These are phyloP conservation scores for Magnaporthiopsis poae DNA, from an alignment of 2,329 filamentous ascomycete genomes.

Conservation along the genomic window DNA sequence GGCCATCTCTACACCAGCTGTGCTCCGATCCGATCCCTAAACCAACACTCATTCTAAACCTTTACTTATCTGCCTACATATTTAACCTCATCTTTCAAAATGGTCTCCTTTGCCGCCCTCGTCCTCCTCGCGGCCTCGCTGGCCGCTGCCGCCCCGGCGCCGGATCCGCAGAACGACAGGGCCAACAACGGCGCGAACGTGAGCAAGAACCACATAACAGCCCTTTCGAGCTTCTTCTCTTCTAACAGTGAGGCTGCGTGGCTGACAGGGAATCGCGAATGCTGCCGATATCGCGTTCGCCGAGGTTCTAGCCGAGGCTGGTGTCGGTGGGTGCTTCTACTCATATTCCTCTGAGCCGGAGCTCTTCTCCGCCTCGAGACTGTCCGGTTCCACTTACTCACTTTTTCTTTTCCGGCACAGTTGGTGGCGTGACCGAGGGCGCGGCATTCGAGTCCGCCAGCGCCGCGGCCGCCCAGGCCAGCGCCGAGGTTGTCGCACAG, in stretches of 20 bases:
- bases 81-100: background rate
- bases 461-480: slow-evolving; percentile 3
- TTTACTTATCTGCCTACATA: too few relatives aligned
- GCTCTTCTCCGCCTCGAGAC: too few relatives aligned
- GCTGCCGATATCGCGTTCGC: slow-evolving; percentile 6
- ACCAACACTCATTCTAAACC: too few relatives aligned
- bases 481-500: slow-evolving; percentile 3
- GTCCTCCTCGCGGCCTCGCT: slow-evolving; percentile 5
- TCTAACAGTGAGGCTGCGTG: too few relatives aligned
- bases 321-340: background rate
- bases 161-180: slow-evolving; percentile 6
- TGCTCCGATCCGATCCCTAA: slow-evolving; percentile 7
- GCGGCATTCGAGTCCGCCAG: slow-evolving; percentile 4
- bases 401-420: background rate
- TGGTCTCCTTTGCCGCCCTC: slow-evolving; percentile 5
- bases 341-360: too few relatives aligned
- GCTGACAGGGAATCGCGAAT: background rate
- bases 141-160: background rate
- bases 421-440: slow-evolving; percentile 1
- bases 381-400: too few relatives aligned
- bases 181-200: slow-evolving; percentile 8
- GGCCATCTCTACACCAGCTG: background rate
- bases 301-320: slow-evolving; percentile 1
- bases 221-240: too few relatives aligned
- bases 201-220: background rate